Evolutionary conservation across 352 stramenopile genomes (phyloP).

Genomic region (Phytophthora sojae): DNA sequence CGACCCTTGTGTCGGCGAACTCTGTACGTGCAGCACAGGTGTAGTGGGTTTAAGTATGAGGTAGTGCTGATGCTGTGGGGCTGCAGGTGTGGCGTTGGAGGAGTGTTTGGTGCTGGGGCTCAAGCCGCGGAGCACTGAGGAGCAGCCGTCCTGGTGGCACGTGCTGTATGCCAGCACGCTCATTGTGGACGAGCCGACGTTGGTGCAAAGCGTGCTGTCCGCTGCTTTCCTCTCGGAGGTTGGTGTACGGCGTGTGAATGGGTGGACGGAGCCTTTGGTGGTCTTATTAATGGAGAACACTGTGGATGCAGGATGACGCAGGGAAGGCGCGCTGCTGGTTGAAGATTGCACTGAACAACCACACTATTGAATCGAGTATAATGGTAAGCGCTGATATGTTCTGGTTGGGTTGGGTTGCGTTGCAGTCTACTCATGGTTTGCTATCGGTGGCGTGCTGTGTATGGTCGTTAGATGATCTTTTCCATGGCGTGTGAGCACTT

Average conservation of each 20-base stretch:
- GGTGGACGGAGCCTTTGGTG: not conserved
- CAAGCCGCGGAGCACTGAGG: slow-evolving; percentile 45
- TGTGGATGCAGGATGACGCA: slow-evolving; percentile 50
- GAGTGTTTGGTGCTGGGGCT: slow-evolving; percentile 70
- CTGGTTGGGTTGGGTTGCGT: not conserved
- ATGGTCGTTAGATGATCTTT: slow-evolving; percentile 71
- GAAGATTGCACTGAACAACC: slow-evolving; percentile 82
- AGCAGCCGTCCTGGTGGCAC: slow-evolving; percentile 74
- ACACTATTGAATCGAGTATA: slow-evolving; percentile 80
- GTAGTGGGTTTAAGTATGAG: not conserved
- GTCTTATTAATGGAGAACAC: slow-evolving; percentile 5
- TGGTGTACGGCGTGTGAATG: slow-evolving; percentile 3
- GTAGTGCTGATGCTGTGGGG: slow-evolving; percentile 2
- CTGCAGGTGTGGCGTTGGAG: slow-evolving; percentile 60
- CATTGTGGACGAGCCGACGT: slow-evolving; percentile 73
- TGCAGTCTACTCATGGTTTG: slow-evolving; percentile 11
- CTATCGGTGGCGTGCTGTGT: slow-evolving; percentile 9
- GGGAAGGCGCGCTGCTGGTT: slow-evolving; percentile 81
- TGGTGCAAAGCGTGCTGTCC: slow-evolving; percentile 74
- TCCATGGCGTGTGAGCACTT: slow-evolving; percentile 79
- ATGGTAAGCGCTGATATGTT: slow-evolving; percentile 47
- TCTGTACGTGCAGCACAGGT: slow-evolving; percentile 46
- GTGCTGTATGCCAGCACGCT: slow-evolving; percentile 78
- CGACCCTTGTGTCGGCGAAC: slow-evolving; percentile 64
- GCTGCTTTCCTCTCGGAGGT: slow-evolving; percentile 77